phyloP scores from a whole-genome alignment of 1,139 yeast genomes.

The Pichia sp. region DNA sequence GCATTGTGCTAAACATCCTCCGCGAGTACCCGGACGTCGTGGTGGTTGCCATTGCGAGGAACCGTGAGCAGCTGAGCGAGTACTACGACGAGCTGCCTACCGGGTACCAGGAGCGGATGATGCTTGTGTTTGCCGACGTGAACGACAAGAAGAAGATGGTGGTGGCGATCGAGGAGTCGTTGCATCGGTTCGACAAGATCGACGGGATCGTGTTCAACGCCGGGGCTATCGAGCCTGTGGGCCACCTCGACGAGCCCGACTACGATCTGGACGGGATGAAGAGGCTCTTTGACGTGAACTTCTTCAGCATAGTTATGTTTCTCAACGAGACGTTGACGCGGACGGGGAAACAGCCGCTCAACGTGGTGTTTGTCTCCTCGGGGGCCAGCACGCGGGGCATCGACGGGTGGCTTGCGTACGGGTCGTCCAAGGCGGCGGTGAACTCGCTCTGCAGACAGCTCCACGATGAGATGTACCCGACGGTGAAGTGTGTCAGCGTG shows the following conservation, averaged over 20 bases:
- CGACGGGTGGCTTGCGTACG: conserved; percentile 85
- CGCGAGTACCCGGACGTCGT: conserved; percentile 37
- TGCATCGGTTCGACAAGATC: conserved; percentile 53
- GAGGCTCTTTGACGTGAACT: conserved; percentile 65
- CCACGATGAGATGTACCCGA: conserved; percentile 58
- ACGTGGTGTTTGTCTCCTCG: conserved; percentile 71
- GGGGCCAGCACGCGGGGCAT: conserved; percentile 70
- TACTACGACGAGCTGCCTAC: conserved; percentile 42
- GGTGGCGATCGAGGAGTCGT: conserved; percentile 46
- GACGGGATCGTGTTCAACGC: conserved; percentile 82
- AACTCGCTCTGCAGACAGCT: conserved; percentile 68
- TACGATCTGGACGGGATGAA: conserved; percentile 54
- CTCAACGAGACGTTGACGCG: conserved; percentile 45
- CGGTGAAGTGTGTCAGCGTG: conserved; percentile 56
- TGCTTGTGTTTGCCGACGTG: conserved; percentile 65
- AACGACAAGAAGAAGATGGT: conserved; percentile 39
- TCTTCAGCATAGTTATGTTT: conserved; percentile 69
- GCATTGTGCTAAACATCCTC: conserved; percentile 55
- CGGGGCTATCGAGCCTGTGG: conserved; percentile 81
- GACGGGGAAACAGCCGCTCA: conserved; percentile 51
- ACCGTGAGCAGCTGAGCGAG: conserved; percentile 44
- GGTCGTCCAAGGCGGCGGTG: conserved; percentile 84
- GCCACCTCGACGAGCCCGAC: conserved; percentile 43
- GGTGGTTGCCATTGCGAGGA: conserved; percentile 73
- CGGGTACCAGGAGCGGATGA: conserved; percentile 45